Base-by-base conservation (phyloP, 306 rosid species). In the Cicer arietinum region DNA sequence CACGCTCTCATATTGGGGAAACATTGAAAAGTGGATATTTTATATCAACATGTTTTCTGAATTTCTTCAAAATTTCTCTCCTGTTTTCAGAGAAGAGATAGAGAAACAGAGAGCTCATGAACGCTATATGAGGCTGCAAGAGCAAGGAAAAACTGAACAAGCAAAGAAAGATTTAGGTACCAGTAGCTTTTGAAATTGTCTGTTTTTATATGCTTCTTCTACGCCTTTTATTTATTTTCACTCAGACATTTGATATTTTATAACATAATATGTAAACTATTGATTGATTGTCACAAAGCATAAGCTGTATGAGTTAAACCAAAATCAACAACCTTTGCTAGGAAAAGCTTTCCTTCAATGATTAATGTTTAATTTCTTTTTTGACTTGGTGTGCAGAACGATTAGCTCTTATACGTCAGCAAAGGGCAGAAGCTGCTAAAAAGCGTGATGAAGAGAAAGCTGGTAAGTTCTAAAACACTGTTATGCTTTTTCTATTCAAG, bases 121-220 rank as follows among this genome's bases (percentile, higher is more conserved):
- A 71, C 87, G 91, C 48, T 87, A 89, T 51, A 93, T 91, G 98
- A 85, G 85, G 77, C 83, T 93, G 79, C 97, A 91, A 82, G 98
- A 93, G 79, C 92, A 91, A 75, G 98, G 97, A 25, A 94, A 94
- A 87, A 94, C 98, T 39, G 97, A 91, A 20, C 97, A 90, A 87
- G 86, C 98, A 69, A 91, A 11, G 85, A 94, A 94, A 77, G 98
- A 94, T 81, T 73, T 94, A 89, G 98, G 97, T 94, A 89, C 70
- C 40, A 2, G 7, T 71, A 22, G 57, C 53, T 52, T 44, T 59
- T 60, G 67, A 74, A 74, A 39, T 17, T 61, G 54, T 45, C 30
- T 46, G 39, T 69, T 22, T 14, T 45, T 57, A 20, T 65, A 12
- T 43, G 18, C 39, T 8, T 51, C 68, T 47, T 16, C 12, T 22